Evolutionary conservation across 768 basidiomycete species (phyloP).

Genomic region (Phaffia tasmanica): DNA sequence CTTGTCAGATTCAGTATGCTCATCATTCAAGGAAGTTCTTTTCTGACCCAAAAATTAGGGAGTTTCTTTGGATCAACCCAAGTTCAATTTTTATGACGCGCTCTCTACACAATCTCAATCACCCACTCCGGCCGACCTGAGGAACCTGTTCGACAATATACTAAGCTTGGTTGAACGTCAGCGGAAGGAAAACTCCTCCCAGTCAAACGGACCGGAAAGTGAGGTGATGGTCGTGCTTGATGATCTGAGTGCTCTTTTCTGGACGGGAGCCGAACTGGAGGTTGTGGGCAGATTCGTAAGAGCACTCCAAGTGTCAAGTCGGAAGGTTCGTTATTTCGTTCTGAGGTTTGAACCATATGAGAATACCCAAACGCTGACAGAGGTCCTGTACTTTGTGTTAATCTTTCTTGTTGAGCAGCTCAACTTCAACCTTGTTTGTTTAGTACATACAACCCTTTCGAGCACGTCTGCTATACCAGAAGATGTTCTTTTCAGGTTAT

Average conservation of each 20-base stretch:
- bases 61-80: too few relatives aligned
- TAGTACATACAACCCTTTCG: conserved; percentile 10
- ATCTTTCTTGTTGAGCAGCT: not conserved
- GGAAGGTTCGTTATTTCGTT: conserved; percentile 5
- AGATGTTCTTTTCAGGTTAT: conserved; percentile 11
- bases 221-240: conserved; percentile 16
- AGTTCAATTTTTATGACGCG: too few relatives aligned
- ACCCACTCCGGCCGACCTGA: too few relatives aligned
- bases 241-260: conserved; percentile 13
- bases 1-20: not conserved
- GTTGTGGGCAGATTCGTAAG: conserved; percentile 13
- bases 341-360: not conserved
- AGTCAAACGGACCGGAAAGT: not conserved
- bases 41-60: not conserved
- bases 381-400: not conserved
- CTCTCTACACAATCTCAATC: too few relatives aligned
- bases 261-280: conserved; percentile 20
- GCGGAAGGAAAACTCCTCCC: not conserved
- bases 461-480: not conserved
- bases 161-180: conserved; percentile 12
- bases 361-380: not conserved
- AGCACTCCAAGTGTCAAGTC: conserved; percentile 1
- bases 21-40: not conserved
- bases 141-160: conserved; percentile 18
- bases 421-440: conserved; percentile 4